Conservation (phyloP, 495 filamentous ascomycete species). For the Daldinia bambusicola region DNA sequence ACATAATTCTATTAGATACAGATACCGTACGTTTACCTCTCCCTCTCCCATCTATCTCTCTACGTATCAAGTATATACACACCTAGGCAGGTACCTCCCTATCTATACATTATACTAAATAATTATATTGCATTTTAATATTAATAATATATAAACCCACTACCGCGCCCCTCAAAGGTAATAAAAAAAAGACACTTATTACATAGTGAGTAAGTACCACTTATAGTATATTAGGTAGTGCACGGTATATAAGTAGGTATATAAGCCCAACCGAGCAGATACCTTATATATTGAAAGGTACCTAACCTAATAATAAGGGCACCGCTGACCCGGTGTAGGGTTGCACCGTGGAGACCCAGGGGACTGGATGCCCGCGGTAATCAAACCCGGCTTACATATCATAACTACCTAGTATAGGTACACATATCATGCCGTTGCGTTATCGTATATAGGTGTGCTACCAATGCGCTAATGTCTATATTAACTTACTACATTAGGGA, state of each 20-base stretch:
- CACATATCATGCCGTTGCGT: no score
- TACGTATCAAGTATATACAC: not conserved
- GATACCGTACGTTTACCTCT: not conserved
- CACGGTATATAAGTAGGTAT: not conserved
- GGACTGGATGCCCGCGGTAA: conserved; percentile 28
- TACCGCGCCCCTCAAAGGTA: conserved; percentile 30
- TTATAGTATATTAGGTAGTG: not conserved
- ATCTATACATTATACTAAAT: not conserved
- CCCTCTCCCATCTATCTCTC: not conserved
- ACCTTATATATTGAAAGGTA: not conserved
- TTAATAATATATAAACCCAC: conserved; percentile 10
- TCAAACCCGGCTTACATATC: not conserved
- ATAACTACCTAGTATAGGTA: not conserved
- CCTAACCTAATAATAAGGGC: not conserved
- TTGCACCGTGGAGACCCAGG: conserved; percentile 42
- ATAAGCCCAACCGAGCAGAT: conserved; percentile 3
- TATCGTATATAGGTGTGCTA: not conserved
- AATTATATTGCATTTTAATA: not conserved
- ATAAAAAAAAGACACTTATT: conserved; percentile 1
- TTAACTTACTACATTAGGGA: conserved; percentile 1
- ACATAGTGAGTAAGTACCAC: not conserved
- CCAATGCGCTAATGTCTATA: not conserved
- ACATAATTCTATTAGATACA: not conserved
- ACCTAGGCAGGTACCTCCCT: no score
- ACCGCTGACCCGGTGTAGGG: conserved; percentile 4